Evolutionary conservation across 495 filamentous ascomycete species (phyloP), one percentile per base, ranked within the genome.

Genomic region (Lophiostoma macrostomum): DNA sequence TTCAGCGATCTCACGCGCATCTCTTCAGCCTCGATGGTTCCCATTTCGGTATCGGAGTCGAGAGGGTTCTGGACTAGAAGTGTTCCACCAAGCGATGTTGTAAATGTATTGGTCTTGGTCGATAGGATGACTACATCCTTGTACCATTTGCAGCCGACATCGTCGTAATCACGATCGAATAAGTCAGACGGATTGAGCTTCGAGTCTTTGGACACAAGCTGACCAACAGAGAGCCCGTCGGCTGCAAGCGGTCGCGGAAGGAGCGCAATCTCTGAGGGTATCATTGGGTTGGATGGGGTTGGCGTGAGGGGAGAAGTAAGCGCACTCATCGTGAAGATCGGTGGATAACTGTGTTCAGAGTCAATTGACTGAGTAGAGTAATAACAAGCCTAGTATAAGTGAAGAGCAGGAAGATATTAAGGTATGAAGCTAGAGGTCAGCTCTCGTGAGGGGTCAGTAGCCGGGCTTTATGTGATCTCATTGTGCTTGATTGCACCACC

Each of bases 131-230:
- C 38, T 18, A 58, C 55, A 41, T 58, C 55, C 23, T 58, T 58
- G 55, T 53, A 58, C 55, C 55, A 58, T 39, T 49, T 47, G 1
- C 23, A 30, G 36, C 55, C 55, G 20, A 53, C 22, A 35, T 58
- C 55, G 34, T 58, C 55, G 48, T 58, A 58, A 42, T 58, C 55
- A 14, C 42, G 30, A 49, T 58, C 47, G 24, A 22, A n/a, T 31
- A 58, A 41, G 6, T 41, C 46, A 4, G 48, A 24, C 16, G 55
- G 49, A 19, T 47, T 40, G 30, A 39, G 35, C 14, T 46, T 40
- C n/a, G 47, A 37, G 25, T 30, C 16, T 16, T 58, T 44, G 39
- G 55, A 36, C 24, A 47, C 42, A 25, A 58, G 34, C 36, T 53
- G 55, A 25, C 55, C 55, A 39, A 52, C 47, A 1, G 47, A 49